Evolutionary conservation across 2,329 filamentous ascomycete genomes (phyloP).

Genomic region (Epichloe sylvatica): DNA sequence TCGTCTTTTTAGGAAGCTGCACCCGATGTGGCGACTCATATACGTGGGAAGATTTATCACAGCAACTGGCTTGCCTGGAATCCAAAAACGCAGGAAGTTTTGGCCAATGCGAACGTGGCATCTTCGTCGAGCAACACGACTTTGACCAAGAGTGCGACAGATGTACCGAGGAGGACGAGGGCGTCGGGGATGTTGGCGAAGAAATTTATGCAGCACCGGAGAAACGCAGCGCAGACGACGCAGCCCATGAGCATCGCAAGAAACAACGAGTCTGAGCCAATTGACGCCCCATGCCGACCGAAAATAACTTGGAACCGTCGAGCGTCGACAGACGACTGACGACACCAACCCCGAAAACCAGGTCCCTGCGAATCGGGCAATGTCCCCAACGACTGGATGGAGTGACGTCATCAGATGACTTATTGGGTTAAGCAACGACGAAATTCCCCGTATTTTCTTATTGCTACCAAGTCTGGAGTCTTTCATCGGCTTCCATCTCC

Average conservation of each 20-base stretch:
- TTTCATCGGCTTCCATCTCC: too few species aligned
- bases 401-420: neutral
- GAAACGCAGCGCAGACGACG: conserved; percentile 11
- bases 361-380: too few species aligned
- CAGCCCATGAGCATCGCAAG: conserved; percentile 12
- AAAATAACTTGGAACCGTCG: too few species aligned
- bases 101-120: conserved; percentile 28
- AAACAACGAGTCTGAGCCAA: conserved; percentile 18
- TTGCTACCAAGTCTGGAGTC: neutral
- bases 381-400: neutral
- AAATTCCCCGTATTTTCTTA: neutral
- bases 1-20: conserved; percentile 31
- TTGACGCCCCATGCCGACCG: too few species aligned
- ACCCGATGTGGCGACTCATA: conserved; percentile 26
- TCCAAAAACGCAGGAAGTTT: conserved; percentile 35
- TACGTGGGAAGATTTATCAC: conserved; percentile 30
- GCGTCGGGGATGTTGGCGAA: conserved; percentile 27
- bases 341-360: too few species aligned
- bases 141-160: conserved; percentile 35
- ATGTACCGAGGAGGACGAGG: conserved; percentile 29
- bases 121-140: conserved; percentile 27
- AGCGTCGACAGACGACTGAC: too few species aligned
- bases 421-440: neutral
- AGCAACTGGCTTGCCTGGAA: conserved; percentile 33
- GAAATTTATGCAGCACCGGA: conserved; percentile 8